Conservation (phyloP, 2,329 filamentous ascomycete genomes). For the Bipolaris zeicola region DNA sequence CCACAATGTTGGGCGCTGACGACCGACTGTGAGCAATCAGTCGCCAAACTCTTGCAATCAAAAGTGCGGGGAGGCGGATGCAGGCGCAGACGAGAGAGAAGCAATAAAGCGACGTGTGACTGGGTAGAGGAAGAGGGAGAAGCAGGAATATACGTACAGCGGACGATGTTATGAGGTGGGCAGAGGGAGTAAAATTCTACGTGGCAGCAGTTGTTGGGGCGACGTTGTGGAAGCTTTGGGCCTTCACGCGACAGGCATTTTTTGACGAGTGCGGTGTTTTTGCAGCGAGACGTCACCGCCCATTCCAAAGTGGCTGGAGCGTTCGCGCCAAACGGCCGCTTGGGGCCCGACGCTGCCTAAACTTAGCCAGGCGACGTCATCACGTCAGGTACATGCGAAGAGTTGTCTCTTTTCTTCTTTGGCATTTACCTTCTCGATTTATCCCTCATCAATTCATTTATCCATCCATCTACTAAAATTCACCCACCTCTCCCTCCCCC, state of each 20-base stretch:
- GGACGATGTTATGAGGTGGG: conserved; percentile 1
- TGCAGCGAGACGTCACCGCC: conserved; percentile 24
- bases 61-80: neutral
- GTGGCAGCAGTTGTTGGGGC: conserved; percentile 6
- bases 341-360: conserved; percentile 2
- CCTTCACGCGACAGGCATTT: conserved; percentile 26
- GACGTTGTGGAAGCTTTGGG: conserved; percentile 14
- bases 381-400: neutral
- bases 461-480: neutral
- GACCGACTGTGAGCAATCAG: conserved; percentile 6
- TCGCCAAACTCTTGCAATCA: neutral
- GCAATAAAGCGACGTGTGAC: neutral
- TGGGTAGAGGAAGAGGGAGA: neutral
- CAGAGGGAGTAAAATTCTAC: neutral
- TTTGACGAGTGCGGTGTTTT: conserved; percentile 28
- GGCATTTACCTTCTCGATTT: neutral
- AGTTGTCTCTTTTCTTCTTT: no score
- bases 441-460: neutral
- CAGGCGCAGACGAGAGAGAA: neutral
- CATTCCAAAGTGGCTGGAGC: conserved; percentile 17
- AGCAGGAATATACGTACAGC: conserved; percentile 11
- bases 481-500: no score
- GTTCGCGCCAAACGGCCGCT: conserved; percentile 8
- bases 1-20: conserved; percentile 17
- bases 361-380: neutral